Evolutionary conservation across 192 early-diverging fungal species (phyloP).

Genomic region (Lobosporangium transversale): DNA sequence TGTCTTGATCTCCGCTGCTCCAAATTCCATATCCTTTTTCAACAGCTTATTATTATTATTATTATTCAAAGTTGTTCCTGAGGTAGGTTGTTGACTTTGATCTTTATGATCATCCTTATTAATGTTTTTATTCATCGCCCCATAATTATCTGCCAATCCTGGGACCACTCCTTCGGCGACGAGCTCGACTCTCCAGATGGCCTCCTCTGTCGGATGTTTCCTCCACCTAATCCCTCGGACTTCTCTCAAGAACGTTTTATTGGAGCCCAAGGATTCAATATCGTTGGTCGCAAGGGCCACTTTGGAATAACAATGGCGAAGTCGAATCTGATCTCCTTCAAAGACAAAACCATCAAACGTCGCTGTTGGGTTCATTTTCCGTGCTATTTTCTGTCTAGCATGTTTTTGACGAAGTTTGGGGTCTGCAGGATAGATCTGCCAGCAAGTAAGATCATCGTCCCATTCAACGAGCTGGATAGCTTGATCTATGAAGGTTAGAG

Average conservation of each 20-base stretch:
- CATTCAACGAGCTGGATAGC: constrained; percentile 48
- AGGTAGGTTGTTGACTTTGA: too few relatives aligned
- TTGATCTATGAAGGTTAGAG: constrained; percentile 13
- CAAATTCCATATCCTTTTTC: too few relatives aligned
- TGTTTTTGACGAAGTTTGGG: constrained; percentile 15
- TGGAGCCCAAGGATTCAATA: constrained; percentile 31
- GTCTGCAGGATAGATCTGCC: constrained; percentile 43
- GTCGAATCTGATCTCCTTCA: constrained; percentile 33
- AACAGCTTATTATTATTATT: too few relatives aligned
- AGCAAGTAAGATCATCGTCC: constrained; percentile 48
- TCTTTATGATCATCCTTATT: too few relatives aligned
- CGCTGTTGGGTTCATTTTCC: constrained; percentile 12
- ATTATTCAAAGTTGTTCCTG: too few relatives aligned
- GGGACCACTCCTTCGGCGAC: constrained; percentile 23
- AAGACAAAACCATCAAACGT: constrained; percentile 41
- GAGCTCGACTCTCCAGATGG: constrained; percentile 41
- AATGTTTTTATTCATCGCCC: not conserved
- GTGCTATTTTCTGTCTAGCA: constrained; percentile 8
- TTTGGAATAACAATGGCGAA: constrained; percentile 42
- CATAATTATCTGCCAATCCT: constrained; percentile 35
- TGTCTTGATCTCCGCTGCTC: not conserved
- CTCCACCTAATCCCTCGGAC: constrained; percentile 23
- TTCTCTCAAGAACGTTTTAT: constrained; percentile 39
- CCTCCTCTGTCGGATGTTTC: constrained; percentile 29
- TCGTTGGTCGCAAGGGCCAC: constrained; percentile 34